Percentiles rank a stretch among this genome's conserved stretches.
Conservation (phyloP, 2,329 filamentous ascomycete species). For the Teratosphaeria gauchensis region DNA sequence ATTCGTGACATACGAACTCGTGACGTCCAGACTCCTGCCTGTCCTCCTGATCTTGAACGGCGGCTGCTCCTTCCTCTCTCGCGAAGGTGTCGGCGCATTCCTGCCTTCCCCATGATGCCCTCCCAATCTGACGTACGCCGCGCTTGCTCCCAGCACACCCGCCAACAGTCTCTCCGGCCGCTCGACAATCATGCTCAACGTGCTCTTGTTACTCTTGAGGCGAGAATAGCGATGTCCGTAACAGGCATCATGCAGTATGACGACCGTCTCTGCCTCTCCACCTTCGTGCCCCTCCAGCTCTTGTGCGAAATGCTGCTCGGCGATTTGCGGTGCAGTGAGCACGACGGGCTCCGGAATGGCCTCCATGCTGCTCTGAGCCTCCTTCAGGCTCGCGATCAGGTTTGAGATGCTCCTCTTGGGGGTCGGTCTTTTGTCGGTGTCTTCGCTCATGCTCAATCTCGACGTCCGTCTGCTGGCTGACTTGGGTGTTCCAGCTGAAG, state of each 20-base stretch:
- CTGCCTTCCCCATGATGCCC: slow-evolving; percentile 64
- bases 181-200: slow-evolving; percentile 77
- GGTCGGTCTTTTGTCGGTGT: slow-evolving; percentile 17
- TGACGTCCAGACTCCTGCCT: slow-evolving; percentile 58
- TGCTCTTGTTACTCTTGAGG: slow-evolving; percentile 62
- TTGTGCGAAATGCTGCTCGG: slow-evolving; percentile 52
- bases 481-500: slow-evolving; percentile 8
- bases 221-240: slow-evolving; percentile 90
- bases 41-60: slow-evolving; percentile 81
- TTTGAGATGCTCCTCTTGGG: slow-evolving; percentile 27
- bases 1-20: slow-evolving; percentile 70
- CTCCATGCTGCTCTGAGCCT: slow-evolving; percentile 25
- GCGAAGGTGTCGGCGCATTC: slow-evolving; percentile 55
- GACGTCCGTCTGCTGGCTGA: slow-evolving; percentile 14
- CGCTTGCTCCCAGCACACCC: slow-evolving; percentile 67
- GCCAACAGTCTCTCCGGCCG: slow-evolving; percentile 85
- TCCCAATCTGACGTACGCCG: slow-evolving; percentile 85
- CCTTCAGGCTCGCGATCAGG: slow-evolving; percentile 22
- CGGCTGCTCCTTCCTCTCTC: slow-evolving; percentile 16
- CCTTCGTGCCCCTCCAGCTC: slow-evolving; percentile 54
- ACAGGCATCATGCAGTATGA: slow-evolving; percentile 85
- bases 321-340: slow-evolving; percentile 21
- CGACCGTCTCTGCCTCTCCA: slow-evolving; percentile 53
- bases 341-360: slow-evolving; percentile 23
- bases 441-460: slow-evolving; percentile 16